Conservation (phyloP, 345 rosid species). For the Luvunga scandens region DNA sequence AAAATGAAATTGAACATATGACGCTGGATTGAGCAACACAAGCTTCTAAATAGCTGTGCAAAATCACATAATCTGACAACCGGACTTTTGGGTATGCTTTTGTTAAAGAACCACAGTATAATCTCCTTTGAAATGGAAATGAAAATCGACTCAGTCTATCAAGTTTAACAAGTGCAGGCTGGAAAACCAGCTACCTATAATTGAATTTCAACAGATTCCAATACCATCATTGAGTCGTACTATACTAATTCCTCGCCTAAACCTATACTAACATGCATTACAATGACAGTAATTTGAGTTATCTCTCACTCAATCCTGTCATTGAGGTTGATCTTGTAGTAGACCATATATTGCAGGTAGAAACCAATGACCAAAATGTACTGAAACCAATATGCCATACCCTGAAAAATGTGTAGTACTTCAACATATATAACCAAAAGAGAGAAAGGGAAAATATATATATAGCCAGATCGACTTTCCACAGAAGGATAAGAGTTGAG, state of each 20-base stretch:
- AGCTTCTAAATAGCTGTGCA: background rate
- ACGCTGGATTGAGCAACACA: background rate
- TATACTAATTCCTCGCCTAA: background rate
- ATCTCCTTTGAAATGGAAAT: background rate
- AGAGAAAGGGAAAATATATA: background rate
- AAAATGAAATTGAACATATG: background rate
- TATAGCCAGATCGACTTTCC: background rate
- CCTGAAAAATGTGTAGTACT: background rate
- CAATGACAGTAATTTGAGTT: background rate
- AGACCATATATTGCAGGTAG: background rate
- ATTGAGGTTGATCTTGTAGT: background rate
- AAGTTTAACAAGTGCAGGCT: background rate
- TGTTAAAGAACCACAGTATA: background rate
- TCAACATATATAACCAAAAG: background rate
- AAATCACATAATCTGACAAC: background rate
- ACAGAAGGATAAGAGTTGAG: background rate
- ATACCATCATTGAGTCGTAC: background rate
- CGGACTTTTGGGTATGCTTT: background rate
- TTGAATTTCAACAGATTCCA: background rate
- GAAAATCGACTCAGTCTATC: background rate
- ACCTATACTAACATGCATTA: background rate
- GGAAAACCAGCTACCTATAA: background rate
- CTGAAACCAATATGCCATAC: background rate
- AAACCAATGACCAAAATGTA: background rate
- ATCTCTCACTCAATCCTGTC: background rate